Base-by-base conservation (phyloP, 352 stramenopile genomes). In the Pythium coloratum region DNA sequence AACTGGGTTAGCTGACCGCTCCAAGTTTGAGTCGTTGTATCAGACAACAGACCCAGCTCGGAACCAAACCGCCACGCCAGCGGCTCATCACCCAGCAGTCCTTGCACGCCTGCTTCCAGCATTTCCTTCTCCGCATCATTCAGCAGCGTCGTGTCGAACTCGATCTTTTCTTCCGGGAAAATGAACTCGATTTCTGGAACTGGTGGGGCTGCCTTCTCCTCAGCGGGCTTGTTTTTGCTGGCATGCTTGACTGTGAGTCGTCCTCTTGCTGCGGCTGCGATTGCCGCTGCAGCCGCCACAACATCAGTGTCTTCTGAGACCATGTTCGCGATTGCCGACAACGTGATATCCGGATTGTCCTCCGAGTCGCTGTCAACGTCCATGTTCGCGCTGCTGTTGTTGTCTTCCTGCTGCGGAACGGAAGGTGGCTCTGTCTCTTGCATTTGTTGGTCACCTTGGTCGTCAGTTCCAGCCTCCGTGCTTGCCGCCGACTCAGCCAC, bases 301-400 rank as follows among this genome's bases (percentile, higher is more conserved):
- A 90, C 82, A 55, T 91, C 84, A 30, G 71, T 91, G 70, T 95
- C 87, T 67, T 94, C 87, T 16, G 74, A 86, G 30, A 91, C 86
- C 86, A 95, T 95, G 62, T 94, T 89, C n/a, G 87, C 87, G 58
- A 94, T 93, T 16, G 84, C 84, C 6, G 84, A 92, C 12, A 94
- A 70, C 18, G 84, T 92, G 53, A 95, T 88, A 66, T 90, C 85
- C 0, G 84, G 72, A 44, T 83, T 76, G 13, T 93, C 86, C 53
- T 94, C 86, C 7, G 77, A 83, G 46, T 94, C 86, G 61, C 86
- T 94, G 57, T 94, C 86, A 14, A 94, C 76, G 44, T 94, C 86
- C 86, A 94, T 94, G 59, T 82, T 92, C 3, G 80, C 86, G 9
- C 71, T 62, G 26, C 42, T 32, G 28, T 58, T 49, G 54, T 69